These are phyloP conservation scores for Starmerella bombicola DNA, from an alignment of 805 yeast species.

Conservation along the genomic window DNA sequence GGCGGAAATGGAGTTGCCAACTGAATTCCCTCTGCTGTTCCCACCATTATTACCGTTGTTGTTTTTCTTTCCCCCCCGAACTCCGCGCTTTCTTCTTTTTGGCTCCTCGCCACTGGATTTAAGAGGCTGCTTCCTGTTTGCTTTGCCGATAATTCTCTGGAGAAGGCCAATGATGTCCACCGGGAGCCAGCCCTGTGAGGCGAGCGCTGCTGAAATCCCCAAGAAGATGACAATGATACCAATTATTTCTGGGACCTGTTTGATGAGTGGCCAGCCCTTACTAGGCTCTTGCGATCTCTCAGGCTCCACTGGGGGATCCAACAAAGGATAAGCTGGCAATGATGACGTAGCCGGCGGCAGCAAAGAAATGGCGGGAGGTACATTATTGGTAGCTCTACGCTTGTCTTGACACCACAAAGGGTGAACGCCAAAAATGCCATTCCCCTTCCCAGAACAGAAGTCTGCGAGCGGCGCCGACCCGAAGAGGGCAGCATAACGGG, in stretches of 20 bases:
- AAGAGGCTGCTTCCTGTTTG: not conserved
- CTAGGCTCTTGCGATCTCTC: not conserved
- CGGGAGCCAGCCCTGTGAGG: constrained; percentile 10
- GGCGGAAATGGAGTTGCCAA: not conserved
- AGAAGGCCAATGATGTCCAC: not conserved
- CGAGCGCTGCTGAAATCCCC: not conserved
- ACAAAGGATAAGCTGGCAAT: constrained; percentile 4
- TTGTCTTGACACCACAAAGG: constrained; percentile 22
- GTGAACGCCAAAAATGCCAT: constrained; percentile 23
- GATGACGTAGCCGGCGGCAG: constrained; percentile 9
- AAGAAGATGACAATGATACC: not conserved
- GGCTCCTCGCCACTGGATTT: not conserved
- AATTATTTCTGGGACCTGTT: not conserved
- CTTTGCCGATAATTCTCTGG: not conserved
- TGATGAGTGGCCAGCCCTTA: not conserved
- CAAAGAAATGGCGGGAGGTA: constrained; percentile 11
- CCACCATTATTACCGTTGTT: not conserved
- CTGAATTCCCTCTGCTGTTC: not conserved
- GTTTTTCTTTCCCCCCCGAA: constrained; percentile 50
- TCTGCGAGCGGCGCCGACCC: constrained; percentile 41
- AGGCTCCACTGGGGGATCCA: constrained; percentile 10
- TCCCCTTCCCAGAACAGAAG: constrained; percentile 17
- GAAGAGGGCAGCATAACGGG: constrained; percentile 67
- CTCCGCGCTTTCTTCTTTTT: constrained; percentile 69
- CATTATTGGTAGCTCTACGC: constrained; percentile 2